phyloP scores from a whole-genome alignment of 1,284 basidiomycete species.

The Anthracocystis setariae region DNA sequence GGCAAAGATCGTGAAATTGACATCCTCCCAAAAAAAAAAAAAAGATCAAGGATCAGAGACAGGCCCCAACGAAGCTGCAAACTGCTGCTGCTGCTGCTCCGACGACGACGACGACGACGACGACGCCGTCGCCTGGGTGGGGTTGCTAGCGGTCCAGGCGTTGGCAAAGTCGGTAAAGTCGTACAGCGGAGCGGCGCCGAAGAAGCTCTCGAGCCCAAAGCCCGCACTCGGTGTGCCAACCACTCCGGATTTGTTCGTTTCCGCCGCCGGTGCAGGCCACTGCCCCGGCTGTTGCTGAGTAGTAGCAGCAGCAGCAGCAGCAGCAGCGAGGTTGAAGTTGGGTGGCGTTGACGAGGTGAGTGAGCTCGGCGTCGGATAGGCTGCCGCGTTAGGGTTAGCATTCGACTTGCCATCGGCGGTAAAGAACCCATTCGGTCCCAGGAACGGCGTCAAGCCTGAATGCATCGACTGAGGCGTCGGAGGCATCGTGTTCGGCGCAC shows the following conservation, averaged over 20 bases:
- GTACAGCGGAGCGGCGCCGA: conserved; percentile 41
- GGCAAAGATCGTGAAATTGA: too few species aligned
- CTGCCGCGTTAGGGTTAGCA: conserved; percentile 3
- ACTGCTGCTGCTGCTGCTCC: too few species aligned
- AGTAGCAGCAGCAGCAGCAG: too few species aligned
- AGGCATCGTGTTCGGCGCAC: conserved; percentile 8
- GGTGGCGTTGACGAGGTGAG: conserved; percentile 12
- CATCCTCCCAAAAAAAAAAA: too few species aligned
- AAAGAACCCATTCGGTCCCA: conserved; percentile 39
- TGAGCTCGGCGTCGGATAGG: conserved; percentile 31
- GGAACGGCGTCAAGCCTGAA: conserved; percentile 39
- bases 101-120: too few species aligned
- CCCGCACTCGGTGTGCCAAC: conserved; percentile 53
- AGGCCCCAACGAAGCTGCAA: conserved; percentile 25
- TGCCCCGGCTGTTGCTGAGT: neutral
- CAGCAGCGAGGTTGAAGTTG: neutral
- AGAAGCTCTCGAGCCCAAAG: conserved; percentile 40
- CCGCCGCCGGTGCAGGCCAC: conserved; percentile 1
- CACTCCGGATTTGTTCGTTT: conserved; percentile 6
- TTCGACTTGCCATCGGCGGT: conserved; percentile 7
- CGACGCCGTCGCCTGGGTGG: neutral
- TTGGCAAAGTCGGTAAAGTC: conserved; percentile 49
- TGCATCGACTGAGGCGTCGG: conserved; percentile 23
- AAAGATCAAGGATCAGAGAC: conserved; percentile 27
- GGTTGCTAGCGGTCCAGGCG: conserved; percentile 42